Evolutionary conservation across 2,329 filamentous ascomycete species (phyloP), one percentile per base, ranked within the genome.

Genomic region (Westerdykella ornata): DNA sequence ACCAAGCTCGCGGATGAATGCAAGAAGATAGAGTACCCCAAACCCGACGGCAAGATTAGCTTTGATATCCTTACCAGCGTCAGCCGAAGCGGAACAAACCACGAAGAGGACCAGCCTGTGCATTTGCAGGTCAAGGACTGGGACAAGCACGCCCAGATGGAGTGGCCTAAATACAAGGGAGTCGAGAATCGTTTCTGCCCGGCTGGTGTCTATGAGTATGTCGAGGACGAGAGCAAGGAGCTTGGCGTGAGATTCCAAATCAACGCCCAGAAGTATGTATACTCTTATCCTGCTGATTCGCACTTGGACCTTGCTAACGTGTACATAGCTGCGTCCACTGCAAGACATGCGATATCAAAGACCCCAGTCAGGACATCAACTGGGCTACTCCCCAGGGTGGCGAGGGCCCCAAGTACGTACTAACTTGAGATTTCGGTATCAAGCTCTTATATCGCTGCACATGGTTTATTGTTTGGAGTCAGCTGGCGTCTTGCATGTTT

Each of bases 281-380:
- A 16, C 30, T 20, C 29, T 16, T n/a, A 11, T 5, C 6, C 12
- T 32, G 38, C 29, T 13, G 5, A 14, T 15, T 13, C 31, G 20
- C 37, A 14, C 30, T 16, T 38, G 35, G 46, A 15, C 16, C n/a
- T 8, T 11, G 32, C 59, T 70, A 60, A 64, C 62, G 3, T 9
- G 7, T 31, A 14, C 16, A 31, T 54, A 95, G 89, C 70, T 98
- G 92, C 66, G 94, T 98, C 51, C 92, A 98, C 70, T 98, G 92
- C 77, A 98, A 98, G 77, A 98, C 92, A 12, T 98, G 92, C 66
- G 92, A 98, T 68, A 98, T 98, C 72, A 98, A 98, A 72, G 90
- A 88, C 13, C 92, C 92, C 6, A 80, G 83, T 48, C 92, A 98
- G 72, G 92, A 97, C 63, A 97, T 98, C 69, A 96, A 95, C 68